phyloP scores from a whole-genome alignment of 495 filamentous ascomycete genomes.

The Talaromyces proteolyticus region DNA sequence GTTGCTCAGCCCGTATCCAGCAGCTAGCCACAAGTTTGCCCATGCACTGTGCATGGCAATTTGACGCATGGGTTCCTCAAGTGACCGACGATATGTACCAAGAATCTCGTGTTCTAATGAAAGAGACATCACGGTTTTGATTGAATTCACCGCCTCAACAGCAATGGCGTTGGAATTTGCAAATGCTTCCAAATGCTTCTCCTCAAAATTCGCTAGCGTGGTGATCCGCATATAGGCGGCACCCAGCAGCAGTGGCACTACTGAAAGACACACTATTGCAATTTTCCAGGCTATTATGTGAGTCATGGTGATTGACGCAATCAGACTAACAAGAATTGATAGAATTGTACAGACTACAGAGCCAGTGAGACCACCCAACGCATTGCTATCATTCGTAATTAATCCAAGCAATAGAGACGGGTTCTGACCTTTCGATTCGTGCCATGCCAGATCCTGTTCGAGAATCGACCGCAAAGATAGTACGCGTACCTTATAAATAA shows the following conservation, averaged over 20 bases:
- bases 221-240: conserved; percentile 43
- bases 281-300: conserved; percentile 53
- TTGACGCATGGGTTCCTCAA: conserved; percentile 6
- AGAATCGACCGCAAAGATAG: conserved; percentile 33
- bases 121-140: conserved; percentile 46
- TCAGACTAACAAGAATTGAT: conserved; percentile 32
- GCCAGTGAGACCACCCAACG: neutral
- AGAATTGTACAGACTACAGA: conserved; percentile 14
- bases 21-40: conserved; percentile 31
- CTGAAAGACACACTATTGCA: conserved; percentile 43
- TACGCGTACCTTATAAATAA: conserved; percentile 7
- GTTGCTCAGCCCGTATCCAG: conserved; percentile 37
- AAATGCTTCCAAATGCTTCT: conserved; percentile 44
- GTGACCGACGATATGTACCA: conserved; percentile 4
- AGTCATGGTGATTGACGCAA: conserved; percentile 40
- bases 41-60: conserved; percentile 15
- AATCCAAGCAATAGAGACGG: conserved; percentile 45
- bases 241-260: conserved; percentile 41
- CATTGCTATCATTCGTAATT: conserved; percentile 13
- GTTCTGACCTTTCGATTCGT: conserved; percentile 39
- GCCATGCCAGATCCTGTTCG: conserved; percentile 35
- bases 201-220: conserved; percentile 36
- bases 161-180: conserved; percentile 39
- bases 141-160: conserved; percentile 42
- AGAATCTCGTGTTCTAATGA: conserved; percentile 35